These are phyloP conservation scores for Daldinia decipiens DNA, from an alignment of 495 filamentous ascomycete genomes.

Conservation along the genomic window DNA sequence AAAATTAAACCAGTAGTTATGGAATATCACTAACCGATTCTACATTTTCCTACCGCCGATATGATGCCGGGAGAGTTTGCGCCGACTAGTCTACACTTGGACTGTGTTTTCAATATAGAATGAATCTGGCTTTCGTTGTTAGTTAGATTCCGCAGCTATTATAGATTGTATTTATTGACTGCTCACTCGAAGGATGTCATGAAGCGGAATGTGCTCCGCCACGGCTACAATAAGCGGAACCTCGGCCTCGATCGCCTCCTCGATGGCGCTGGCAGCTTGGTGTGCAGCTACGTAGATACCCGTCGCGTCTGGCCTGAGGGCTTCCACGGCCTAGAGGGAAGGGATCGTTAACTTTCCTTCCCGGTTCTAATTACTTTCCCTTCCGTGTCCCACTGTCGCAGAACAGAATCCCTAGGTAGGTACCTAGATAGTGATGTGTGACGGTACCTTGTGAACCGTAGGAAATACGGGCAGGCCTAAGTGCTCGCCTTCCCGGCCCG, in stretches of 20 bases:
- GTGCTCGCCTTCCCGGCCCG: constrained; percentile 79
- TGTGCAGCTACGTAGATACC: constrained; percentile 87
- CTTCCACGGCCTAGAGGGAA: constrained; percentile 70
- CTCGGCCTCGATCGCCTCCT: constrained; percentile 89
- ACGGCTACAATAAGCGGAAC: constrained; percentile 89
- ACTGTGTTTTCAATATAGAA: constrained; percentile 82
- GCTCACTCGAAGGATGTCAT: constrained; percentile 82
- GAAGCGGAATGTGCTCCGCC: constrained; percentile 89
- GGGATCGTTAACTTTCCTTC: neutral
- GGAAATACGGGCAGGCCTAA: constrained; percentile 82
- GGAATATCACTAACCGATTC: constrained; percentile 66
- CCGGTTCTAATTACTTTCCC: neutral
- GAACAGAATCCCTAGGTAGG: no score
- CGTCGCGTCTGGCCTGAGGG: constrained; percentile 83
- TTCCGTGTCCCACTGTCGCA: neutral
- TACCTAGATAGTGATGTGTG: neutral
- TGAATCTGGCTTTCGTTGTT: constrained; percentile 61
- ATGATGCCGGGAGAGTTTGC: constrained; percentile 92
- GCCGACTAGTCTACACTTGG: constrained; percentile 81
- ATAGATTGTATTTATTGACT: neutral
- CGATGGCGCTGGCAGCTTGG: constrained; percentile 79
- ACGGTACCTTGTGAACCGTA: constrained; percentile 69
- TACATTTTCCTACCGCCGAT: constrained; percentile 79
- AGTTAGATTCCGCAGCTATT: neutral
- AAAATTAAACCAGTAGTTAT: neutral